These are phyloP conservation scores for Phalaenopsis equestris DNA, from an alignment of 106 monocot species.

Conservation along the genomic window DNA sequence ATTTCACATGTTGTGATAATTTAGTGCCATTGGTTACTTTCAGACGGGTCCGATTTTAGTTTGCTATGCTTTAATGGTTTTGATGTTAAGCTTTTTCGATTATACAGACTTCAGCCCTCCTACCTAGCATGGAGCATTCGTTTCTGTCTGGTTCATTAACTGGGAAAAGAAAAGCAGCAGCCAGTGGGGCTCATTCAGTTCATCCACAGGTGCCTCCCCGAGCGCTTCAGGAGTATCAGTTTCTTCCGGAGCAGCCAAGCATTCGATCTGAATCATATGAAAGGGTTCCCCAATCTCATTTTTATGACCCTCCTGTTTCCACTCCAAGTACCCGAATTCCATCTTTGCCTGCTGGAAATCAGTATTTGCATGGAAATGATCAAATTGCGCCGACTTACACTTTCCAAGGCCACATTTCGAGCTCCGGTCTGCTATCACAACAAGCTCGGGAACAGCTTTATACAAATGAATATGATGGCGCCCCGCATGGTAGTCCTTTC, in stretches of 20 bases:
- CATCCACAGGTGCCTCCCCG: slow-evolving; percentile 50
- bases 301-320: slow-evolving; percentile 50
- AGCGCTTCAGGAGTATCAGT: slow-evolving; percentile 88
- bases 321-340: slow-evolving; percentile 23
- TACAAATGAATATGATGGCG: slow-evolving; percentile 54
- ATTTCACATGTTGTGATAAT: too few relatives aligned
- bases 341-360: slow-evolving; percentile 34
- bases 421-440: slow-evolving; percentile 29
- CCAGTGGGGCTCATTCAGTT: slow-evolving; percentile 31
- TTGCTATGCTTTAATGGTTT: background rate
- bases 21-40: background rate
- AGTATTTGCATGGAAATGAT: slow-evolving; percentile 54
- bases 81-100: background rate
- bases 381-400: slow-evolving; percentile 42
- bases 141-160: slow-evolving; percentile 43
- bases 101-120: slow-evolving; percentile 51
- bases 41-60: background rate
- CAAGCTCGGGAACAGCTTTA: slow-evolving; percentile 40
- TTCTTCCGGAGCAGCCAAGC: slow-evolving; percentile 94
- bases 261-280: slow-evolving; percentile 59
- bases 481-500: slow-evolving; percentile 26
- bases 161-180: slow-evolving; percentile 51
- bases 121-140: slow-evolving; percentile 56
- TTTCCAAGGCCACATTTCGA: slow-evolving; percentile 54
- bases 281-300: slow-evolving; percentile 55